Conservation (phyloP, 2,329 filamentous ascomycete species). For the Sporothrix phasma region DNA sequence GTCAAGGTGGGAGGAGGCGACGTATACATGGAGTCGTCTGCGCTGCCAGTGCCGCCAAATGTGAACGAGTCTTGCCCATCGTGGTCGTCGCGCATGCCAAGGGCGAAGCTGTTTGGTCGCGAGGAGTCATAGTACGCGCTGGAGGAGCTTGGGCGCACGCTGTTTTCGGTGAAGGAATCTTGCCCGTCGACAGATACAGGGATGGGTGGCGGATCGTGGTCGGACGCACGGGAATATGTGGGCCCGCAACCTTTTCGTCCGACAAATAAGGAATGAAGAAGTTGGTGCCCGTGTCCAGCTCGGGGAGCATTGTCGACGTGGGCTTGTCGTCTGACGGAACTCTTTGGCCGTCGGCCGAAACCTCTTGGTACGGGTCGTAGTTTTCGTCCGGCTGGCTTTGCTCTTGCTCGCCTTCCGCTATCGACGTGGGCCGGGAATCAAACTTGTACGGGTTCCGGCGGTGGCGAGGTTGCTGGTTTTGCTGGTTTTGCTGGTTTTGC, state of each 20-base stretch:
- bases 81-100: constrained; percentile 26
- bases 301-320: constrained; percentile 33
- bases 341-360: constrained; percentile 24
- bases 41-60: constrained; percentile 26
- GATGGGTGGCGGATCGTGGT: constrained; percentile 42
- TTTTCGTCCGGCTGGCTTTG: neutral
- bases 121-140: constrained; percentile 35
- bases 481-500: too few species aligned
- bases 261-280: constrained; percentile 40
- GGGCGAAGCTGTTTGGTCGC: constrained; percentile 33
- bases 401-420: constrained; percentile 16
- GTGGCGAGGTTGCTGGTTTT: neutral
- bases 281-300: constrained; percentile 41
- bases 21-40: constrained; percentile 6
- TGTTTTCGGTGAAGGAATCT: constrained; percentile 25
- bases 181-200: constrained; percentile 24
- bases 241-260: constrained; percentile 21
- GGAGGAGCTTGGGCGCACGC: constrained; percentile 24
- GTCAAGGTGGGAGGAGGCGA: constrained; percentile 28
- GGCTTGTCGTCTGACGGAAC: constrained; percentile 21
- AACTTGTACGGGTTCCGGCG: constrained; percentile 14
- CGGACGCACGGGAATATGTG: constrained; percentile 26
- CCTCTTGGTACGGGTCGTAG: neutral
- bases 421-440: constrained; percentile 25
- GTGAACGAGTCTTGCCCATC: constrained; percentile 35